These are phyloP conservation scores for Hypoxylon fragiforme DNA, from an alignment of 495 filamentous ascomycete species.

Conservation along the genomic window DNA sequence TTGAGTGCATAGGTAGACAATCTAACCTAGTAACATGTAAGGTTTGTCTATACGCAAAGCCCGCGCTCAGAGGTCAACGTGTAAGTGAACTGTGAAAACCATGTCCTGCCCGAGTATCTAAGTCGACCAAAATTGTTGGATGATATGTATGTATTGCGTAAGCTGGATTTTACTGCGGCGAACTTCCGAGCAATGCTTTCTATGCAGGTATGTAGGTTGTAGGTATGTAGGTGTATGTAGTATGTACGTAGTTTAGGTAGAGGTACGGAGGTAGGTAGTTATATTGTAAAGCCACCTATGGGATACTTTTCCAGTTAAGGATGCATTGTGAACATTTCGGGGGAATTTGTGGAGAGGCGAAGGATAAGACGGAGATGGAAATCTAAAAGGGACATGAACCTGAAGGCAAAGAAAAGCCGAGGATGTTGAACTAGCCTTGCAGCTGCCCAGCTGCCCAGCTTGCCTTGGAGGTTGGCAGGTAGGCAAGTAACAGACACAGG, in stretches of 20 bases:
- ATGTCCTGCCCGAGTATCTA: slow-evolving; percentile 16
- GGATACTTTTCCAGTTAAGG: not conserved
- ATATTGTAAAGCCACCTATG: slow-evolving; percentile 7
- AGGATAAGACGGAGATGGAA: slow-evolving; percentile 3
- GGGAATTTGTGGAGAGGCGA: not conserved
- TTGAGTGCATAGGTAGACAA: too few species aligned
- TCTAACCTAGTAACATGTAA: too few species aligned
- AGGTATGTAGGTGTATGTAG: too few species aligned
- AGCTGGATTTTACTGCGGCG: slow-evolving; percentile 5
- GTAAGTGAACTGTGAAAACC: too few species aligned
- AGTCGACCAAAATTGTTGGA: slow-evolving; percentile 7
- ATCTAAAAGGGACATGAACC: slow-evolving; percentile 18
- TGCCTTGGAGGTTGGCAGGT: too few species aligned
- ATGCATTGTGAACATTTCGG: not conserved
- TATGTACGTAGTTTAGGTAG: not conserved
- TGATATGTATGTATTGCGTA: slow-evolving; percentile 5
- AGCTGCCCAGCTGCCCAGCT: too few species aligned
- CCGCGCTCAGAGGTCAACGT: too few species aligned
- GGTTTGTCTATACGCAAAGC: slow-evolving; percentile 11
- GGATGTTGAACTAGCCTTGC: slow-evolving; percentile 8
- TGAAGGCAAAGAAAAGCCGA: slow-evolving; percentile 13
- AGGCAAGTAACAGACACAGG: not conserved
- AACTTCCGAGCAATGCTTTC: not conserved
- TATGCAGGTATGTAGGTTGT: too few species aligned
- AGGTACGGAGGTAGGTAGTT: not conserved